A percentile compares a stretch with the other conserved stretches of the same genome.
Evolutionary conservation across 75 land plant genomes (phyloP).

Genomic region (Adiantum capillusveneris): DNA sequence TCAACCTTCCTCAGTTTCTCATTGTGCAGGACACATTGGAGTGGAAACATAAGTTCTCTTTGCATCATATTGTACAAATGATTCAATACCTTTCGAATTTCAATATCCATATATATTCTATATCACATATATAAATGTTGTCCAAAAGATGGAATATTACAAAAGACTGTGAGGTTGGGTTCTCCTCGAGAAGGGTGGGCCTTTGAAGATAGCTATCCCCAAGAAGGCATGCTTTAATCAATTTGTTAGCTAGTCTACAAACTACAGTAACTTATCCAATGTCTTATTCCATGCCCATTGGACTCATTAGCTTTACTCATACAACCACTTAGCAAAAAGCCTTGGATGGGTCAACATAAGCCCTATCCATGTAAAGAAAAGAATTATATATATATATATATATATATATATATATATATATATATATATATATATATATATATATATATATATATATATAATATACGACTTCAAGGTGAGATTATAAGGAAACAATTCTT

Average conservation of each 20-base stretch:
- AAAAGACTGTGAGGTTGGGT: conserved; percentile 58
- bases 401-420: too few relatives aligned
- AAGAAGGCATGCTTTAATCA: conserved; percentile 39
- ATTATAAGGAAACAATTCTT: too few relatives aligned
- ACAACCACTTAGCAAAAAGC: too few relatives aligned
- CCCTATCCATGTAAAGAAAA: too few relatives aligned
- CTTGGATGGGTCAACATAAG: too few relatives aligned
- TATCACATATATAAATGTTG: conserved; percentile 51
- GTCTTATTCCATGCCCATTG: too few relatives aligned
- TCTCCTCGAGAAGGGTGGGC: conserved; percentile 41
- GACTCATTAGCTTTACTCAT: too few relatives aligned
- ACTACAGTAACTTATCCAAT: conserved; percentile 22
- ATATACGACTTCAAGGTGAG: too few relatives aligned
- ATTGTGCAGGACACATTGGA: conserved; percentile 52
- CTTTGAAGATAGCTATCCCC: conserved; percentile 52
- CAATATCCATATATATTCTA: conserved; percentile 66
- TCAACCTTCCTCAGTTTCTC: conserved; percentile 65
- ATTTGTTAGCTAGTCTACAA: conserved; percentile 38
- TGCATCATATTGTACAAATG: conserved; percentile 62
- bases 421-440: too few relatives aligned
- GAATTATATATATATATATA: too few relatives aligned
- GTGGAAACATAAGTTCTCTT: conserved; percentile 62
- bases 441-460: too few relatives aligned
- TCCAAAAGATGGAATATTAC: conserved; percentile 52
- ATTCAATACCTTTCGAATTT: conserved; percentile 56